Base-by-base conservation (phyloP, 129 eudicot genomes). In the Artemisia annua region DNA sequence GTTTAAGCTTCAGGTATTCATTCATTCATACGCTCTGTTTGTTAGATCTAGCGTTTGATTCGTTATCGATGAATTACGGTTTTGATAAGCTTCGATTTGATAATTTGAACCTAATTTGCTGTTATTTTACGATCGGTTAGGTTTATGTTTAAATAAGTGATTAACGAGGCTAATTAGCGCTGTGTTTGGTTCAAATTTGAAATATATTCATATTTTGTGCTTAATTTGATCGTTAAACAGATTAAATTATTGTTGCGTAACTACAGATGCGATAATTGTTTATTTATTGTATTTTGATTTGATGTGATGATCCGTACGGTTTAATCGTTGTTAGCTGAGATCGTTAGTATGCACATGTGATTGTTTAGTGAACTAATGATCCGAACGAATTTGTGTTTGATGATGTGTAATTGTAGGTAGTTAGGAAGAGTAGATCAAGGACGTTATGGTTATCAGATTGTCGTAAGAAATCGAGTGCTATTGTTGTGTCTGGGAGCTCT, bases 351-450 rank as follows among this genome's bases (percentile, higher is more conserved):
- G 3, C 10, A 39, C 44, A 39, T 39, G 44, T 39, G 44, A 39
- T 39, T 39, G 44, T 39, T 39, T 39, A 7, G 44, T 39, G 44
- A 39, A 39, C 7, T 39, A 39, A 39, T 39, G 44, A 39, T 39
- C 44, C 44, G 44, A 5, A 39, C 44, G 44, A 63, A 61, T 62
- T 75, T 24, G 24, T 59, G 67, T 46, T 65, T 26, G n/a, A 17
- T 13, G 55, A 67, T 51, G 5, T 78, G 11, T 57, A 61, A 35
- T 72, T 78, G 13, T 71, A 87, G 93, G 93, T 77, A 16, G 82
- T 75, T 76, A 78, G 82, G 60, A 87, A 80, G 82, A 82, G 85
- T 39, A 81, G 93, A 35, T 84, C 93, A 0, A 87, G 78, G 84
- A 82, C 65, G 5, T 58, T 76, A 56, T 53, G 85, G 58, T 78